A percentile compares a stretch with the other conserved stretches of the same genome.
phyloP scores from a whole-genome alignment of 768 basidiomycete genomes.

The Tremella yokohamensis region DNA sequence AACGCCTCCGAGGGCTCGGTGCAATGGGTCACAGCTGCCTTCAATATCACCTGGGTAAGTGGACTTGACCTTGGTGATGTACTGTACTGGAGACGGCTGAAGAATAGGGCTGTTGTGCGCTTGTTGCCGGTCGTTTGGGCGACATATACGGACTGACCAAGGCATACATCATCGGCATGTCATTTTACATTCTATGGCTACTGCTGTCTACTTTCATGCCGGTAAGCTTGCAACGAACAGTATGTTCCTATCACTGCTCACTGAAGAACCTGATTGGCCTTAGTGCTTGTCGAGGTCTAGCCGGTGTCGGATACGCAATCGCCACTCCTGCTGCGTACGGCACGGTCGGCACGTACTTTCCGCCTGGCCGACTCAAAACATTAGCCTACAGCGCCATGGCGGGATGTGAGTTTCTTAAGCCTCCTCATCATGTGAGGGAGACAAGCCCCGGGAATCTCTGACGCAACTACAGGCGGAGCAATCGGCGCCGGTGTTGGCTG shows the following conservation, averaged over 20 bases:
- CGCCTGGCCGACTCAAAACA: constrained; percentile 7
- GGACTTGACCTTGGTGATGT: neutral
- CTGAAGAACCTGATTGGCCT: constrained; percentile 10
- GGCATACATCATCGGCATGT: constrained; percentile 4
- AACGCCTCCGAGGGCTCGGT: neutral
- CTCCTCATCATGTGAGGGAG: neutral
- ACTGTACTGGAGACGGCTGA: neutral
- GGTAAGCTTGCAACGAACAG: neutral
- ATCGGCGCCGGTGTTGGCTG: neutral
- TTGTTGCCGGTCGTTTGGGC: constrained; percentile 13
- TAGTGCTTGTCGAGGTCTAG: constrained; percentile 5
- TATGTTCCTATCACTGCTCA: no score
- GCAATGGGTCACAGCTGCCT: constrained; percentile 8
- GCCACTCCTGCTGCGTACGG: constrained; percentile 7
- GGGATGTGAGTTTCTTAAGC: neutral
- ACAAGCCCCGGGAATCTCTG: neutral
- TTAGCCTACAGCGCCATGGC: constrained; percentile 6
- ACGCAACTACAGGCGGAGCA: neutral
- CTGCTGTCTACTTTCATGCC: constrained; percentile 4
- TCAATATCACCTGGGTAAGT: constrained; percentile 6
- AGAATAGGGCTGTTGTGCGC: constrained; percentile 13
- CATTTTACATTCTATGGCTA: constrained; percentile 3
- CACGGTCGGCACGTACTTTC: constrained; percentile 8
- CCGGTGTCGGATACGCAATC: constrained; percentile 9
- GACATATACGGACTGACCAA: constrained; percentile 13